Conservation (phyloP, 805 yeast genomes). For the Lipomyces mesembrius region DNA sequence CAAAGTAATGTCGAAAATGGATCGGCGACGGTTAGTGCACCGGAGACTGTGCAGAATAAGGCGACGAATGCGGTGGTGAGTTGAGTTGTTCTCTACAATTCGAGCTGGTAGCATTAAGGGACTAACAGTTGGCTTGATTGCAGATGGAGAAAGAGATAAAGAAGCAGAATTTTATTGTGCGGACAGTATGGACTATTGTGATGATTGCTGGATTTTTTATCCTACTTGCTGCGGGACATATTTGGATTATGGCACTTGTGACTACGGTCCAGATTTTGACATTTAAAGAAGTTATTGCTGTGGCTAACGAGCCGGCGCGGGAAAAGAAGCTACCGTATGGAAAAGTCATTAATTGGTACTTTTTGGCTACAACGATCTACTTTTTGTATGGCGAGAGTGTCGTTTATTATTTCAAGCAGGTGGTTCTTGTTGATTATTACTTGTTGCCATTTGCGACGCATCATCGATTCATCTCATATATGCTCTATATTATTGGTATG, state of each 20-base stretch:
- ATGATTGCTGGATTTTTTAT: constrained; percentile 79
- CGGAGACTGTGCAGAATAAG: not conserved
- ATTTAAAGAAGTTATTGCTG: constrained; percentile 85
- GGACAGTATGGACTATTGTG: constrained; percentile 91
- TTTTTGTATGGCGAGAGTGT: constrained; percentile 87
- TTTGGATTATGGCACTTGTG: constrained; percentile 75
- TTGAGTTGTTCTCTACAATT: not conserved
- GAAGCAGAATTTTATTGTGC: constrained; percentile 79
- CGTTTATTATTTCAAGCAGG: constrained; percentile 65
- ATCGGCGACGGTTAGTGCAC: not conserved
- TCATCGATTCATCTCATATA: constrained; percentile 83
- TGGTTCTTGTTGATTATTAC: constrained; percentile 57
- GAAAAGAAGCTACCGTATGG: constrained; percentile 76
- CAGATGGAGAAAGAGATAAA: constrained; percentile 62
- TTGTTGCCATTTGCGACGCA: constrained; percentile 68
- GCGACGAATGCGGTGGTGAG: constrained; percentile 6
- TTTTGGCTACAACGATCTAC: constrained; percentile 80
- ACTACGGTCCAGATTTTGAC: constrained; percentile 77
- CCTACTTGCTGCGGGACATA: constrained; percentile 80
- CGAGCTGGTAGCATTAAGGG: not conserved
- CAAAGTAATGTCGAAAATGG: constrained; percentile 1
- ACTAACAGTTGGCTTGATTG: not conserved
- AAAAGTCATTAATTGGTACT: constrained; percentile 44
- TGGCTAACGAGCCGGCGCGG: constrained; percentile 81
- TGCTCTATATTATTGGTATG: constrained; percentile 56